Base-by-base conservation (phyloP, 768 basidiomycete species). In the Agrocybe chaxingu region DNA sequence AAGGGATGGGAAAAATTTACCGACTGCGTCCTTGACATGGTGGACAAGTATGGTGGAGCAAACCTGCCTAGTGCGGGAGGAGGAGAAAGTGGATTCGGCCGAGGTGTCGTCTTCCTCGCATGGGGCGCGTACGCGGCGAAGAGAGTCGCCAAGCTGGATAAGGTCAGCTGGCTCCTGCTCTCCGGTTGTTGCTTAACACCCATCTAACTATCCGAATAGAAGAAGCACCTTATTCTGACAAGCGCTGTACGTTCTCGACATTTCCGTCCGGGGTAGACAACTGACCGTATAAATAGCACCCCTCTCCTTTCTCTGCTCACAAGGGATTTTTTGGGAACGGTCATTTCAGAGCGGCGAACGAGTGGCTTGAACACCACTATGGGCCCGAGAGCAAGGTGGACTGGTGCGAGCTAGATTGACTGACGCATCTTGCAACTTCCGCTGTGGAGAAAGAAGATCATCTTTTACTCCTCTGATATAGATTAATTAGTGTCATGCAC, bases 1-100 rank as follows among this genome's bases (percentile, higher is more conserved):
- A 84, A 77, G 66, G 95, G 95, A 49, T 97, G 95, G 95, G 92
- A 97, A 66, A 68, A 77, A 45, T 97, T 96, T 64, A 97, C 94
- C 3, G 89, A 87, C 56, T 72, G 66, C 56, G 85, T 96, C 52
- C 72, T 96, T 51, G 80, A 86, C 54, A 77, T 84, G 51, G 85
- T 94, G 54, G 80, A 89, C 66, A 80, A 74, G 63, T 89, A 86
- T 67, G 85, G 85, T 50, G 81, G 90, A 57, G 80, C 87, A 47
- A 87, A 85, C 64, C 73, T 90, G 43, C 69, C 76, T 24, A 61
- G 51, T 31, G 54, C 52, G 30, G 51, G 52, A 24, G 53, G 57
- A 31, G 57, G 57, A 47, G 62, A 60, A 18, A 70, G 63, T 52
- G 87, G 85, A 24, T 62, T 79, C 47, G 84, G 87, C 52, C 81